Conservation (phyloP, 345 rosid genomes). For the Salix suchowensis region DNA sequence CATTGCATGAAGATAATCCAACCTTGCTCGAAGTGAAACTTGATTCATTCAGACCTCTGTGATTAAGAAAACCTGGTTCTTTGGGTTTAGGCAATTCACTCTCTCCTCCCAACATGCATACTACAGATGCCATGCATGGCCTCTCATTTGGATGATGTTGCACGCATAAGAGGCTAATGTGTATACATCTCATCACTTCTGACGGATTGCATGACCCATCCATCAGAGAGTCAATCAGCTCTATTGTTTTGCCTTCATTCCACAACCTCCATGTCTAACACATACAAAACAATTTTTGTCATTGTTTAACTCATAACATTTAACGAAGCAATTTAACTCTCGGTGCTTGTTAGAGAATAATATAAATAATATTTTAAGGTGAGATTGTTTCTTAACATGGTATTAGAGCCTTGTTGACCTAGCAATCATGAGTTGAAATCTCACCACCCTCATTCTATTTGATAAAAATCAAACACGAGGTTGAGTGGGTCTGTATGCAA, state of each 20-base stretch:
- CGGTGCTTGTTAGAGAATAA: too few species aligned
- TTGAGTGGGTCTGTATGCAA: too few species aligned
- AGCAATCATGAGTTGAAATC: too few species aligned
- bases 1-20: background rate
- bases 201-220: background rate
- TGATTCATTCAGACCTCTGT: background rate
- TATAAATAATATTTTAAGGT: too few species aligned
- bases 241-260: background rate
- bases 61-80: background rate
- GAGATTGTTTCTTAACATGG: too few species aligned
- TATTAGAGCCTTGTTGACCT: too few species aligned
- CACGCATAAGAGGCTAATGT: background rate
- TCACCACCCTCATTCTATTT: too few species aligned
- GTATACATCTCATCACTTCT: background rate
- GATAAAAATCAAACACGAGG: too few species aligned
- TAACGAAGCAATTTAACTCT: background rate
- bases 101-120: slow-evolving; percentile 2
- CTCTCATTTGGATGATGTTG: slow-evolving; percentile 3
- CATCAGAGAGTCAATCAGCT: background rate
- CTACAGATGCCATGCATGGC: background rate
- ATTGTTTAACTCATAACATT: background rate
- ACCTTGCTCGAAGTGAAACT: background rate
- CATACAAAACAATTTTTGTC: background rate
- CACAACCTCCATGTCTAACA: slow-evolving; percentile 3
- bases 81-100: slow-evolving; percentile 3